phyloP scores from a whole-genome alignment of 345 rosid species.

The Ceriops zippeliana region DNA sequence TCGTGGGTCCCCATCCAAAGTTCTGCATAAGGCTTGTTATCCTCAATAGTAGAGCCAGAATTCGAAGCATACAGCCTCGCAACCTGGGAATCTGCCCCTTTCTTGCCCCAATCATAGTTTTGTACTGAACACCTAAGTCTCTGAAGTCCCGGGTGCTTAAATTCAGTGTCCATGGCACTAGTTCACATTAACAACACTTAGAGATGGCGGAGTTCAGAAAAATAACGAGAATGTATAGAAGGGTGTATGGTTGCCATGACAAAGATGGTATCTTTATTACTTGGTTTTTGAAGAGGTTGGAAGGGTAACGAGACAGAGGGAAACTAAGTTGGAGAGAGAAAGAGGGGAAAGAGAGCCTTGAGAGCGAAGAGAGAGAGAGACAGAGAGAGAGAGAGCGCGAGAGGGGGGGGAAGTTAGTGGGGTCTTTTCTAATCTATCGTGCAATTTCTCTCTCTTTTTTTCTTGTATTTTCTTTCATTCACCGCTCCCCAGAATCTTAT shows the following conservation, averaged over 20 bases:
- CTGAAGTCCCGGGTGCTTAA: constrained; percentile 16
- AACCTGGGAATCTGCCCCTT: constrained; percentile 62
- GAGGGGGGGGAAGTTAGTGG: constrained; percentile 12
- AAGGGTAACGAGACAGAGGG: constrained; percentile 29
- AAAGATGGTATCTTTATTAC: not conserved
- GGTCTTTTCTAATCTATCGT: constrained; percentile 1
- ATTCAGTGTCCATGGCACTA: constrained; percentile 23
- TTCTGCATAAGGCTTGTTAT: constrained; percentile 64
- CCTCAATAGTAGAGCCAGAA: constrained; percentile 41
- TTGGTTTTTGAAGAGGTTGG: constrained; percentile 40
- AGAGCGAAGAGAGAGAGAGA: not conserved
- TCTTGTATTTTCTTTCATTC: no score
- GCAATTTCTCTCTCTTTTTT: no score
- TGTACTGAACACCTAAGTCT: constrained; percentile 71
- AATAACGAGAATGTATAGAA: not conserved
- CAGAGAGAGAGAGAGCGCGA: no score
- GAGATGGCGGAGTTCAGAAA: not conserved
- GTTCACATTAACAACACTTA: not conserved
- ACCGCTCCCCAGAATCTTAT: no score
- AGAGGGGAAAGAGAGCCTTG: not conserved
- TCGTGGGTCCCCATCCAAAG: constrained; percentile 86
- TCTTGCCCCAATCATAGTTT: constrained; percentile 82
- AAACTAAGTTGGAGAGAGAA: constrained; percentile 14
- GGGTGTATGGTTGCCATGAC: not conserved
- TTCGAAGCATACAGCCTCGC: constrained; percentile 61